Evolutionary conservation across 345 rosid species (phyloP).

Genomic region (Hirschfeldia incana): DNA sequence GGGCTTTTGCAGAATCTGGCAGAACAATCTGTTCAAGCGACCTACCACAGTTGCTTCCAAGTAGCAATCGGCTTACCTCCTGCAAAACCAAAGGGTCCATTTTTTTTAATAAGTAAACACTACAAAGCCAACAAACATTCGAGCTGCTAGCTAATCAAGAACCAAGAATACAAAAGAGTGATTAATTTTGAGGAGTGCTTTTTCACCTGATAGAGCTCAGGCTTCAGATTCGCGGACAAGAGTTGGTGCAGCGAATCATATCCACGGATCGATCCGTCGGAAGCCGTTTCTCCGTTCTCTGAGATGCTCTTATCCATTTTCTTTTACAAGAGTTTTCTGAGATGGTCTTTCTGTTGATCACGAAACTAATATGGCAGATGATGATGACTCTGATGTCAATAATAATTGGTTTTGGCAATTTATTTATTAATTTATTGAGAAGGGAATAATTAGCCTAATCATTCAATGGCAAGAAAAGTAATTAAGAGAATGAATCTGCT

Average conservation of each 20-base stretch:
- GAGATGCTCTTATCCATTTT: constrained; percentile 33
- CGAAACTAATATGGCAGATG: neutral
- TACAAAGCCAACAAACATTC: neutral
- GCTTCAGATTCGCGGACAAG: constrained; percentile 71
- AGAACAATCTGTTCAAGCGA: constrained; percentile 50
- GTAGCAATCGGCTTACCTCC: constrained; percentile 83
- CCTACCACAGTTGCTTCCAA: constrained; percentile 76
- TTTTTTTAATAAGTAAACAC: constrained; percentile 7
- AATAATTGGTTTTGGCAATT: neutral
- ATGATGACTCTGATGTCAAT: neutral
- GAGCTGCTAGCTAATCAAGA: neutral
- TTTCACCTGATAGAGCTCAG: constrained; percentile 70
- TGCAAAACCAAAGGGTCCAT: constrained; percentile 35
- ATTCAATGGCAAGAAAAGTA: neutral
- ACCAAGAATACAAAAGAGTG: neutral
- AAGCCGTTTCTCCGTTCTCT: constrained; percentile 38
- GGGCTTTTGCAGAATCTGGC: constrained; percentile 54
- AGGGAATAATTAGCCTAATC: constrained; percentile 25
- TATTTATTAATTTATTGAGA: neutral
- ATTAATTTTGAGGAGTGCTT: neutral
- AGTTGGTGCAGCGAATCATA: constrained; percentile 76
- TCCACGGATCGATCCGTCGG: constrained; percentile 72
- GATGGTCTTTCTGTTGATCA: neutral
- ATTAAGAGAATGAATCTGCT: too few relatives aligned
- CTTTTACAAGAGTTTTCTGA: neutral